Evolutionary conservation across 495 filamentous ascomycete genomes (phyloP).

Genomic region (Neurospora cerealis): DNA sequence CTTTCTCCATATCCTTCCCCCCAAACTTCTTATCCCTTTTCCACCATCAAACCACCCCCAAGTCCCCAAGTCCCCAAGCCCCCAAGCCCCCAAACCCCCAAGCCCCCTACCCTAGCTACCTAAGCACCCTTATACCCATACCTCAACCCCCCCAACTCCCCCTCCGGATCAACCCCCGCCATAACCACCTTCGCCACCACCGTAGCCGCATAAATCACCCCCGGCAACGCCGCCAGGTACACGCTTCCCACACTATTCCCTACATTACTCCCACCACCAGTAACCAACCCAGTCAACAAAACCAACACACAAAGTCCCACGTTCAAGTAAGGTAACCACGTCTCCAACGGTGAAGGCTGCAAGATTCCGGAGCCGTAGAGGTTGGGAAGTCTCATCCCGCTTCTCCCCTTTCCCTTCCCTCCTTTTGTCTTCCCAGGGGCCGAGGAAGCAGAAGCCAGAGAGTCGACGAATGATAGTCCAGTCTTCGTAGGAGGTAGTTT

Average conservation of each 20-base stretch:
- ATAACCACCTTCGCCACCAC: constrained; percentile 42
- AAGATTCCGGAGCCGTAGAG: not conserved
- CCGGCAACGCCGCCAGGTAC: constrained; percentile 29
- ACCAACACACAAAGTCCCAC: constrained; percentile 30
- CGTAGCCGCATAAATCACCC: constrained; percentile 35
- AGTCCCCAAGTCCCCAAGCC: not conserved
- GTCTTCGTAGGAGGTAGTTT: constrained; percentile 30
- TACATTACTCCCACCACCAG: constrained; percentile 10
- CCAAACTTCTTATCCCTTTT: not conserved
- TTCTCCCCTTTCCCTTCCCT: not conserved
- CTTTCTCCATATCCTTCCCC: not conserved
- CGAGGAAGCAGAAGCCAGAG: not conserved
- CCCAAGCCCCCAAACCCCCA: not conserved
- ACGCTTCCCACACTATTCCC: not conserved
- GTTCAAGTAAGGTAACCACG: constrained; percentile 40
- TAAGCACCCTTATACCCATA: constrained; percentile 53
- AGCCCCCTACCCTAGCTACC: constrained; percentile 14
- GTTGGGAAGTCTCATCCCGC: not conserved
- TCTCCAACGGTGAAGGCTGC: constrained; percentile 26
- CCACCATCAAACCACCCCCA: not conserved
- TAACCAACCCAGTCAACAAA: constrained; percentile 19
- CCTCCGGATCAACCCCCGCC: constrained; percentile 44
- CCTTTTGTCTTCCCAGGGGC: not conserved
- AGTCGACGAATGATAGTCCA: constrained; percentile 28
- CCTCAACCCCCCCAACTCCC: constrained; percentile 40